phyloP scores from a whole-genome alignment of 2,329 filamentous ascomycete species.

The Grosmannia penicillata region DNA sequence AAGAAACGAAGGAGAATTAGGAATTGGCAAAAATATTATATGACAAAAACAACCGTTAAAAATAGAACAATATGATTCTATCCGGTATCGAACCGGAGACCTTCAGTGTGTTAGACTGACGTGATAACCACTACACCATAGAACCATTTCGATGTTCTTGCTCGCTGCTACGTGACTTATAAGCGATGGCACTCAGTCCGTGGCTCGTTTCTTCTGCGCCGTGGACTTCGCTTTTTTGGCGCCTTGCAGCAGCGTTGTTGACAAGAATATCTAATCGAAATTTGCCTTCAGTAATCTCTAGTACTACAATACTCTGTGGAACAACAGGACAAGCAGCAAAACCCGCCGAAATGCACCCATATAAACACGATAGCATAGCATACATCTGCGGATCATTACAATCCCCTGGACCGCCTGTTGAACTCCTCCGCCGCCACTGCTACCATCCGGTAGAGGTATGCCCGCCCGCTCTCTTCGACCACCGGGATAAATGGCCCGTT shows the following conservation, averaged over 20 bases:
- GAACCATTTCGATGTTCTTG: no score
- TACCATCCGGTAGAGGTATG: constrained; percentile 51
- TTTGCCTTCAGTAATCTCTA: no score
- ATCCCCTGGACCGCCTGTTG: constrained; percentile 34
- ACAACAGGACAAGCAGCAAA: background rate
- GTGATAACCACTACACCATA: constrained; percentile 4
- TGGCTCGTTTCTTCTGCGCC: no score
- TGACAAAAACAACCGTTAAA: background rate
- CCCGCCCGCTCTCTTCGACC: constrained; percentile 62
- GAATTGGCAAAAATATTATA: background rate
- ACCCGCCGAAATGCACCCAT: background rate
- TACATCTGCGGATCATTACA: background rate
- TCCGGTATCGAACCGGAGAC: constrained; percentile 3
- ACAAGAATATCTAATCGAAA: no score
- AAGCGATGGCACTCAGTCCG: no score
- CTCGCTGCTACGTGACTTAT: no score
- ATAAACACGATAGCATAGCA: background rate
- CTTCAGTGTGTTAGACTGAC: constrained; percentile 5
- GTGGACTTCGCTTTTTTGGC: no score
- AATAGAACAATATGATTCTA: background rate
- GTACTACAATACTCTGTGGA: constrained; percentile 2
- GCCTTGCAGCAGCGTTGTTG: no score
- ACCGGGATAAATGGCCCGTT: constrained; percentile 94
- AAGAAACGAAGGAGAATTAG: background rate
- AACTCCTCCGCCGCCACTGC: constrained; percentile 53